Base-by-base conservation (phyloP, 83 land plant species). In the Picea mariana region DNA sequence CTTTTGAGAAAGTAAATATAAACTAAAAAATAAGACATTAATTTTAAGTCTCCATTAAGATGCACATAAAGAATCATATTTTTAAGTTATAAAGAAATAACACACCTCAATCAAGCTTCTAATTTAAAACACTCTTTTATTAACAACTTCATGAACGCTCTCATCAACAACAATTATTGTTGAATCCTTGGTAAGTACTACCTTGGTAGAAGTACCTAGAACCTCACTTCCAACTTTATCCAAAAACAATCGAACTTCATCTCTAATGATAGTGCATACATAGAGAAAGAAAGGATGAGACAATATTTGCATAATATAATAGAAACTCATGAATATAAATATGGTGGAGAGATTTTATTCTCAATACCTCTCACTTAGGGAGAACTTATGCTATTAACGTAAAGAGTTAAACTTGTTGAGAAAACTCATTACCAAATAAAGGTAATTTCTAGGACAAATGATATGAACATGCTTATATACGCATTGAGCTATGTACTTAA, bases 161-260 rank as follows among this genome's bases (percentile, higher is more conserved):
- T 97, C 99, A 89, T 97, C 98, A 72, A 97, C 99, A 31, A 95
- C 95, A 81, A 97, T 97, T 21, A 97, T 97, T 17, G 96, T 92
- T 3, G 93, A 21, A 58, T 95, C 98, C 85, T 95, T 97, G 12
- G 97, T 93, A 17, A 97, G 89, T 59, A 88, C 98, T 18, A 97
- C 85, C 86, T 95, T 97, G 1, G 98, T 89, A 26, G 99, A 96
- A 83, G 88, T 87, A 12, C 99, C 98, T 49, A 95, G 69, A 21
- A 97, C 98, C 75, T 93, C 95, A 40, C 83, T 88, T 13, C 86
- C 96, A 49, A 90, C 98, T 79, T 93, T 95, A 85, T 97, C 98
- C 9, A 97, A 78, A 1, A 93, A 26, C 6, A 97, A 83, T 1
- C 98, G 98, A 78, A 96, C 83, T 80, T 94, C 98, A 38, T 96